Evolutionary conservation across 2,329 filamentous ascomycete genomes (phyloP).

Genomic region (Fusarium ramigenum): DNA sequence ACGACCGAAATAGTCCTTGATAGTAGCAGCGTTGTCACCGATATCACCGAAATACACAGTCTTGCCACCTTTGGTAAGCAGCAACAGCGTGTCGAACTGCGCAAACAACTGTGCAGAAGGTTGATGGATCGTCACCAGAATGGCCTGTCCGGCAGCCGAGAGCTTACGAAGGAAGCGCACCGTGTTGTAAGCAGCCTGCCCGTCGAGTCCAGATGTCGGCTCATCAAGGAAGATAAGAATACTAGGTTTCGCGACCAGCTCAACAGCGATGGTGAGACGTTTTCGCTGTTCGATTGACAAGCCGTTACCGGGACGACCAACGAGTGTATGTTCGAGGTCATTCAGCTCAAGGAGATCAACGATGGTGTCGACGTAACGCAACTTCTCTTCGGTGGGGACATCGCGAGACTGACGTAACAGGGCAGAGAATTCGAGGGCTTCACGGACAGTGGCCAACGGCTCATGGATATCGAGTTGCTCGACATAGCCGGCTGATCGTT

Average conservation of each 20-base stretch:
- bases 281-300: conserved; percentile 63
- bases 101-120: conserved; percentile 73
- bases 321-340: conserved; percentile 58
- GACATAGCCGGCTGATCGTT: conserved; percentile 81
- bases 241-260: conserved; percentile 68
- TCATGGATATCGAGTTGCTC: conserved; percentile 85
- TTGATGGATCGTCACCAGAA: conserved; percentile 76
- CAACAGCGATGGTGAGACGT: conserved; percentile 67
- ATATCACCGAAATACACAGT: conserved; percentile 75
- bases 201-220: conserved; percentile 72
- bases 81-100: conserved; percentile 71
- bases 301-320: conserved; percentile 60
- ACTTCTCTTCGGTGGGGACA: conserved; percentile 71
- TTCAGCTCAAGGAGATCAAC: conserved; percentile 69
- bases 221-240: conserved; percentile 69
- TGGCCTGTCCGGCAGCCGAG: conserved; percentile 71
- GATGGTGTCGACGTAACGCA: conserved; percentile 80
- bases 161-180: conserved; percentile 74
- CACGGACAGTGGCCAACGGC: conserved; percentile 76
- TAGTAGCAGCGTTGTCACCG: conserved; percentile 61
- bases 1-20: conserved; percentile 71
- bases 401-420: conserved; percentile 75
- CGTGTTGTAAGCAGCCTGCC: conserved; percentile 72
- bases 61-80: conserved; percentile 70
- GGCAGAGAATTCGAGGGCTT: conserved; percentile 79